Base-by-base conservation (phyloP, 2,329 filamentous ascomycete genomes). In the Sporothrix mexicana region DNA sequence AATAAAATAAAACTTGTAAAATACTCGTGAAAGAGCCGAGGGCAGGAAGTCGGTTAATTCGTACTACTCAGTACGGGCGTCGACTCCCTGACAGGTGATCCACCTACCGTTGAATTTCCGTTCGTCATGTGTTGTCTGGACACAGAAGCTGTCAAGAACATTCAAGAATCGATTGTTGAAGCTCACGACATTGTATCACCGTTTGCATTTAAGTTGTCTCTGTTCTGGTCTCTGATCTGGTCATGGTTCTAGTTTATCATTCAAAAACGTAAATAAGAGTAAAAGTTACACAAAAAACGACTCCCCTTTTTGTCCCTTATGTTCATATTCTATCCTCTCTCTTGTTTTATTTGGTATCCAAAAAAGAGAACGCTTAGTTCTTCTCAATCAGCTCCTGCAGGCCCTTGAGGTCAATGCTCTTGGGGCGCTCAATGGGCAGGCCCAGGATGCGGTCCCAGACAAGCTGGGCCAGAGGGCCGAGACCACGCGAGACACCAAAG, bases 381-480 rank as follows among this genome's bases (percentile, higher is more conserved):
- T 73, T 80, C 80, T 88, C 86, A 47, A 86, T 88, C 79, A 88
- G 81, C 82, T 95, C 92, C 77, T 97, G 84, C 77, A 99, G 84
- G 12, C 95, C 95, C 81, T 93, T 88, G 72, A 99, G 86, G 84
- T 97, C 96, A 81, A 98, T 97, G 83, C 93, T 97, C 92, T 99
- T 99, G 68, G 96, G 96, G 75, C 95, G 88, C 90, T 99, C 96
- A 79, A 99, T 99, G 12, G 96, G 96, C 80, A 98, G 85, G 71
- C 96, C 96, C 75, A 99, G 84, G 17, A 95, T 95, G 68, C 96
- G 90, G 82, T 98, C 95, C 96, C 96, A 98, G 81, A 99, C 92
- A 76, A 99, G 87, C 83, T 99, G 96, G 59, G 94, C 94, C 67
- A 99, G 87, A 25, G 96, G 96, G 8, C 96, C 96, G 17, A 99